phyloP scores from a whole-genome alignment of 148 eudicot genomes.

The Gaultheria prostrata region DNA sequence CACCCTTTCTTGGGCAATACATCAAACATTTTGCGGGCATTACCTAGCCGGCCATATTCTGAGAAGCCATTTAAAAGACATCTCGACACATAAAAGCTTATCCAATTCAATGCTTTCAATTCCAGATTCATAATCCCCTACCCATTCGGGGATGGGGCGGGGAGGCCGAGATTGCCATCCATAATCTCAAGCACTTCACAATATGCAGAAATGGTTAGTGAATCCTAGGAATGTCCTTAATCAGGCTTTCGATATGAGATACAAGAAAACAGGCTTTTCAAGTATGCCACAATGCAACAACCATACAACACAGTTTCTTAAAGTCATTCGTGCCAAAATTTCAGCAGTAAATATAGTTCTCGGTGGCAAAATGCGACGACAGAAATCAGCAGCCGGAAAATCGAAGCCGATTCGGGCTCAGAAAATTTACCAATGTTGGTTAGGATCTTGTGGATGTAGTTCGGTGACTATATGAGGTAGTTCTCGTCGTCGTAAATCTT shows the following conservation, averaged over 20 bases:
- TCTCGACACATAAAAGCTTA: not conserved
- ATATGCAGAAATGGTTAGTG: too few relatives aligned
- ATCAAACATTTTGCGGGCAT: too few relatives aligned
- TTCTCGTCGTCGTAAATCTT: conserved; percentile 41
- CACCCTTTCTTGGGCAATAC: too few relatives aligned
- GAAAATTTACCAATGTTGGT: conserved; percentile 25
- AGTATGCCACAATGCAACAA: not conserved
- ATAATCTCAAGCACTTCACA: not conserved
- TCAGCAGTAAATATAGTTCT: too few relatives aligned
- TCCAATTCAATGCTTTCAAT: not conserved
- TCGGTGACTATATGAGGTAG: conserved; percentile 39
- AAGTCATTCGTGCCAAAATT: too few relatives aligned
- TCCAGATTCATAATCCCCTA: not conserved
- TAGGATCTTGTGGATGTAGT: conserved; percentile 35
- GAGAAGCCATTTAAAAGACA: not conserved
- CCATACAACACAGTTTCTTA: too few relatives aligned
- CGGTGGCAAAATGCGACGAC: conserved; percentile 70
- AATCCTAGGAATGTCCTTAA: too few relatives aligned
- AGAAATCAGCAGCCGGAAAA: conserved; percentile 41
- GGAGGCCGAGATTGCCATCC: too few relatives aligned
- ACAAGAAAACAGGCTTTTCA: not conserved
- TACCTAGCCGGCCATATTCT: not conserved
- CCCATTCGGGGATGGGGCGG: too few relatives aligned
- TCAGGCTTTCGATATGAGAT: too few relatives aligned
- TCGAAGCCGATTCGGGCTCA: conserved; percentile 48